Conservation (phyloP, 129 eudicot genomes). For the Centella asiatica region DNA sequence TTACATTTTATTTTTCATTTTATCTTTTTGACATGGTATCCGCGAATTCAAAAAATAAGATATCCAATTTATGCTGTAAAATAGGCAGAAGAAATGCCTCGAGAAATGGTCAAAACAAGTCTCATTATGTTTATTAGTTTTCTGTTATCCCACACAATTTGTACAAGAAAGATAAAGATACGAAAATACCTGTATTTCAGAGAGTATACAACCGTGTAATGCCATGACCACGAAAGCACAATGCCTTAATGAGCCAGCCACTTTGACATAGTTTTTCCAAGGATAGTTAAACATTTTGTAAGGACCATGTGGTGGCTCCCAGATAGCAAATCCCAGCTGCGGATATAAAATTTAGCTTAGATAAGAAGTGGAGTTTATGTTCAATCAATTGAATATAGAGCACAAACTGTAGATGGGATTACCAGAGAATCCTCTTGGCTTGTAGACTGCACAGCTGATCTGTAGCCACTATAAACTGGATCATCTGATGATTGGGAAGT, state of each 20-base stretch:
- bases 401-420: slow-evolving; percentile 5
- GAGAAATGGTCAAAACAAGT: too few species aligned
- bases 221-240: slow-evolving; percentile 95
- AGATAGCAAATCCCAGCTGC: slow-evolving; percentile 77
- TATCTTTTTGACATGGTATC: too few species aligned
- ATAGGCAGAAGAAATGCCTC: too few species aligned
- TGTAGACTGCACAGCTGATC: slow-evolving; percentile 73
- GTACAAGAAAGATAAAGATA: background rate
- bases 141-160: too few species aligned
- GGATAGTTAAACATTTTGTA: slow-evolving; percentile 69
- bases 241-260: slow-evolving; percentile 71
- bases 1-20: too few species aligned
- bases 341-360: slow-evolving; percentile 4
- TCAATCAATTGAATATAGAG: background rate
- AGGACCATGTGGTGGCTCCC: slow-evolving; percentile 97
- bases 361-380: slow-evolving; percentile 1
- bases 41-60: too few species aligned
- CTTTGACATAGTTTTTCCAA: slow-evolving; percentile 68
- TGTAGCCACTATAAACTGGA: slow-evolving; percentile 64
- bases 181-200: slow-evolving; percentile 80
- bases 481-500: slow-evolving; percentile 65
- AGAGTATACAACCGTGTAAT: slow-evolving; percentile 73
- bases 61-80: too few species aligned
- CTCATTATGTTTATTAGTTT: too few species aligned
- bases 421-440: slow-evolving; percentile 75